Conservation (phyloP, 2,329 filamentous ascomycete species). For the Colletotrichum lini region DNA sequence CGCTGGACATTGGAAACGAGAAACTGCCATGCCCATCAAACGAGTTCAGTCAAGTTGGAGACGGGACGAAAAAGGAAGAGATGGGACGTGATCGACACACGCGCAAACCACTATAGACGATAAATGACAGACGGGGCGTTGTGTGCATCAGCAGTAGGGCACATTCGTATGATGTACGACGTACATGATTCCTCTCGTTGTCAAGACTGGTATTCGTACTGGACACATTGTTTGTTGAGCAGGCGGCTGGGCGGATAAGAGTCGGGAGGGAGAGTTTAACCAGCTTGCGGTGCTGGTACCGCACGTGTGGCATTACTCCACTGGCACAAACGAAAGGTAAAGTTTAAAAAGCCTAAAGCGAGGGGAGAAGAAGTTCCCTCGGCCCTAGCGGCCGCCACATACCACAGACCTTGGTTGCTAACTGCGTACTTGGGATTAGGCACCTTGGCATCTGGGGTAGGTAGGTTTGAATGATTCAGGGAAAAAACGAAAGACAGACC, state of each 20-base stretch:
- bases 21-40: too few relatives aligned
- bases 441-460: background rate
- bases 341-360: constrained; percentile 1
- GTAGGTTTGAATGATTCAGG: too few relatives aligned
- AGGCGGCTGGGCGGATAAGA: background rate
- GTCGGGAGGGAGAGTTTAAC: background rate
- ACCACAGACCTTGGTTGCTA: background rate
- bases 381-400: constrained; percentile 24
- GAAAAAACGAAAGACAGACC: too few relatives aligned
- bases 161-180: background rate
- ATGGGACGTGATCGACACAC: background rate
- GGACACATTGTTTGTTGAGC: too few relatives aligned
- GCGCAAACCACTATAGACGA: background rate
- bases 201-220: background rate
- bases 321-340: background rate
- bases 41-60: background rate
- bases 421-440: background rate
- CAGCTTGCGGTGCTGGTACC: background rate
- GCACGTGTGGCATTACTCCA: background rate
- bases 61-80: constrained; percentile 4
- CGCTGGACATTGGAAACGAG: background rate
- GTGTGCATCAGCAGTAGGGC: background rate
- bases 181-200: background rate
- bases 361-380: constrained; percentile 12
- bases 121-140: background rate